Evolutionary conservation across 495 filamentous ascomycete species (phyloP), one percentile per base, ranked within the genome.

Genomic region (Glutinoglossum americanum): DNA sequence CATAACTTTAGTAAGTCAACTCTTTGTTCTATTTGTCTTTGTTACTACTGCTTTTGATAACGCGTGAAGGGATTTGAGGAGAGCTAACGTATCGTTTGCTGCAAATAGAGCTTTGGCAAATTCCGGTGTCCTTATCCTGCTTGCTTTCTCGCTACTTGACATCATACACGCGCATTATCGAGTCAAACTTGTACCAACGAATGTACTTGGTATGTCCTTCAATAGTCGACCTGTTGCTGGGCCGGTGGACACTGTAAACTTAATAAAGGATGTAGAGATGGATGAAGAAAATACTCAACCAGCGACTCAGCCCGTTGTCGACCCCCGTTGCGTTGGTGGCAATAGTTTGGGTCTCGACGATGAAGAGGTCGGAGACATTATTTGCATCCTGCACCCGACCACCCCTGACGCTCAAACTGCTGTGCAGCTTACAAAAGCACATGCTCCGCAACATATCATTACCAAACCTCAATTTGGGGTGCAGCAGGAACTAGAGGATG

Each of bases 301-400:
- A 75, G 78, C 82, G 48, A 96, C 92, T 0, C 89, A 97, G 64
- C 82, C 78, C 62, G 79, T 82, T 57, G 69, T 84, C 57, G 90
- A 94, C 67, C 85, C 87, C 44, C 78, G 87, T 49, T 80, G 87
- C 21, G 66, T 81, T 57, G 87, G 87, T 17, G 71, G 81, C 60
- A 80, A 84, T 63, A 82, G 80, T 61, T 90, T 88, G 23, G 85
- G 83, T 27, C 76, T 92, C 13, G 81, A 75, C 53, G 84, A 87
- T 45, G 71, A 87, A 59, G 89, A 95, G 63, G 75, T 89, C 30
- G 74, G 85, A 30, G 90, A 95, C 62, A 85, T 96, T 60, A 77
- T 96, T 54, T 93, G 87, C 69, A 82, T 95, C 51, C 76, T 98
- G 3, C 80, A 92, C 59, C 90, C 92, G 1, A 77, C 76, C 54